Evolutionary conservation across 2,329 filamentous ascomycete genomes (phyloP), one percentile per base, ranked within the genome.

Genomic region (Scedosporium minutisporum): DNA sequence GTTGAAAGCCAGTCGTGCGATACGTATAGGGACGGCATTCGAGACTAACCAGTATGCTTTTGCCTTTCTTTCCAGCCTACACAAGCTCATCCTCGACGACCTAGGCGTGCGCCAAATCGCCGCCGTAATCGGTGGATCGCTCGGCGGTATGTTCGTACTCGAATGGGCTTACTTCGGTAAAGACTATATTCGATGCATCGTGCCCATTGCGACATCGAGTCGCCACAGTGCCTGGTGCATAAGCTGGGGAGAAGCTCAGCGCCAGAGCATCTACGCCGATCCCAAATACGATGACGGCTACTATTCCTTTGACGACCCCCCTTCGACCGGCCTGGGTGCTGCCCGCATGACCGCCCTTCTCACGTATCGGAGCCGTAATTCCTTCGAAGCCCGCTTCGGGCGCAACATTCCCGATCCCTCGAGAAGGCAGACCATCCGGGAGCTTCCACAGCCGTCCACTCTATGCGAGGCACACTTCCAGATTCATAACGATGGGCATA

Each of bases 221-320:
- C 81, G 88, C 51, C 91, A 95, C 74, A 93, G 90, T 69, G 91
- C 91, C 4, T 96, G 91, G 91, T 88, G 91, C 25, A 96, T 95
- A 70, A 93, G 89, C 75, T 96, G 91, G 91, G 90, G 90, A 51
- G 91, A 95, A 73, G 90, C 90, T 3, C 91, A 96, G 73, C 82
- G 91, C 60, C 90, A 95, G 76, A 93, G 89, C 81, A 97, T 99
- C 73, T 99, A 97, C 76, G 93, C 91, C 46, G 95, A 99, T 72
- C 95, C 95, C 38, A 97, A 97, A 78, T 99, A 99, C 74, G 92
- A 97, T 65, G 93, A 97, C 70, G 95, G 95, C 55, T 97, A 97
- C 76, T 99, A 97, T 72, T 71, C 86, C 1, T 96, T 95, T 69
- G 83, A 89, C 38, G 91, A 97, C 68, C 93, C 93, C 41, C 95